phyloP scores from a whole-genome alignment of 2,329 filamentous ascomycete genomes.

The Fusarium ramigenum region DNA sequence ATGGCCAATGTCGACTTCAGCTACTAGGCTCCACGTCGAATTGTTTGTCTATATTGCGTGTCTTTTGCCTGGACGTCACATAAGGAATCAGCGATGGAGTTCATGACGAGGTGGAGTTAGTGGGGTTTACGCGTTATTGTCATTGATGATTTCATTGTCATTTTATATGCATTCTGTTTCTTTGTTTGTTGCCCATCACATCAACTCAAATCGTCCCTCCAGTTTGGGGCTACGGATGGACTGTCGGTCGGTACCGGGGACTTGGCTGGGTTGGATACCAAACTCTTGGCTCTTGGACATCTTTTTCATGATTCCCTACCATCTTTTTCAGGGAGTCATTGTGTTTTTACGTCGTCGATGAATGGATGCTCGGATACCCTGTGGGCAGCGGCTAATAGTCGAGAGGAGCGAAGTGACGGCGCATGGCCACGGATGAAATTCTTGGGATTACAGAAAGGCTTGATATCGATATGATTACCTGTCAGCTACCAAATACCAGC shows the following conservation, averaged over 20 bases:
- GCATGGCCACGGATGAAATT: slow-evolving; percentile 28
- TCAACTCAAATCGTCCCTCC: slow-evolving; percentile 15
- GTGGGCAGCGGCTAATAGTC: slow-evolving; percentile 43
- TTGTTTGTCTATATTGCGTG: slow-evolving; percentile 43
- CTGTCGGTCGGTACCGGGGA: slow-evolving; percentile 20
- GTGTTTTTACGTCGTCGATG: slow-evolving; percentile 40
- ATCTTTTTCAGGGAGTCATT: slow-evolving; percentile 32
- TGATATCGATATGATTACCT: slow-evolving; percentile 29
- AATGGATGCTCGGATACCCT: slow-evolving; percentile 42
- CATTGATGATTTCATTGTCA: slow-evolving; percentile 1
- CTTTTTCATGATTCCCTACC: slow-evolving; percentile 30
- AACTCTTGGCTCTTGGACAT: slow-evolving; percentile 21
- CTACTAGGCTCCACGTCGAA: slow-evolving; percentile 56
- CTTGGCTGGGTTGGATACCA: slow-evolving; percentile 34
- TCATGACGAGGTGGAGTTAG: slow-evolving; percentile 42
- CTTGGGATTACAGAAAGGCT: slow-evolving; percentile 28
- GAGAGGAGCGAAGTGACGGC: slow-evolving; percentile 21
- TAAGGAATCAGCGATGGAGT: slow-evolving; percentile 50
- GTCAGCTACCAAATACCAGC: slow-evolving; percentile 22
- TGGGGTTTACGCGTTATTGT: slow-evolving; percentile 34
- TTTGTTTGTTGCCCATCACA: not conserved
- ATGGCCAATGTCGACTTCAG: slow-evolving; percentile 71
- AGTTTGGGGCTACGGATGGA: slow-evolving; percentile 32
- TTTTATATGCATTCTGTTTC: slow-evolving; percentile 24
- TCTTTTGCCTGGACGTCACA: slow-evolving; percentile 41